Evolutionary conservation across 2,329 filamentous ascomycete species (phyloP), one percentile per base, ranked within the genome.

Genomic region (Elsinoe arachidis): DNA sequence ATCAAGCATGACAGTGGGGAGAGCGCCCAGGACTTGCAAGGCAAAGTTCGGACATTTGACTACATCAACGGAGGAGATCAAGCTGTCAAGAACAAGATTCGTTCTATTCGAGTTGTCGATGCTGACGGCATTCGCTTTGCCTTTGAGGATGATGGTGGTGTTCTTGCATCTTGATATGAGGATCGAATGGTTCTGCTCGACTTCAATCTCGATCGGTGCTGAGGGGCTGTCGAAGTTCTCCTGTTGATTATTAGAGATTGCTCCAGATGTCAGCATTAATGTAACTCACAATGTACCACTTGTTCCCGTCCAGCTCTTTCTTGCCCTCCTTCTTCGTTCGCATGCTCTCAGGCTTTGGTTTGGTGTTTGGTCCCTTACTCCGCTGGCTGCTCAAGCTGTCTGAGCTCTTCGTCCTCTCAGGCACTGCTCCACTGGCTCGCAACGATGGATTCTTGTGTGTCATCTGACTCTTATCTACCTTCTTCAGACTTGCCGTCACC

Each of bases 391-490:
- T 67, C 37, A 75, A 68, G 5, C 79, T 78, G 11, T 74, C 71
- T 39, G 77, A 76, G 59, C 78, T 79, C 19, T 77, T 74, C 56
- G 78, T 79, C 58, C 80, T 74, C 58, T 78, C 78, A 1, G 87
- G 79, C 2, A 92, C 88, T 1, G 82, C 80, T 11, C 88, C 87
- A 60, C 78, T 78, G 21, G 88, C 81, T 61, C 93, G 85, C 58
- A 99, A 78, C 9, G 85, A 83, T 12, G 93, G 93, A 73, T 99
- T 99, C 78, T 97, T 97, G 75, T 99, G 93, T 60, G 93, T 99
- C 92, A 96, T 96, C 72, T 97, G 80, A 56, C 88, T 93, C 69
- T 86, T 87, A 74, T 96, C 92, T 52, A 99, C 93, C 77, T 96
- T 99, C 63, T 88, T 87, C 35, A 99, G 79, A 33, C 88, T 85